Conservation (phyloP, 192 early-diverging fungal genomes). For the Coemansia sp. region DNA sequence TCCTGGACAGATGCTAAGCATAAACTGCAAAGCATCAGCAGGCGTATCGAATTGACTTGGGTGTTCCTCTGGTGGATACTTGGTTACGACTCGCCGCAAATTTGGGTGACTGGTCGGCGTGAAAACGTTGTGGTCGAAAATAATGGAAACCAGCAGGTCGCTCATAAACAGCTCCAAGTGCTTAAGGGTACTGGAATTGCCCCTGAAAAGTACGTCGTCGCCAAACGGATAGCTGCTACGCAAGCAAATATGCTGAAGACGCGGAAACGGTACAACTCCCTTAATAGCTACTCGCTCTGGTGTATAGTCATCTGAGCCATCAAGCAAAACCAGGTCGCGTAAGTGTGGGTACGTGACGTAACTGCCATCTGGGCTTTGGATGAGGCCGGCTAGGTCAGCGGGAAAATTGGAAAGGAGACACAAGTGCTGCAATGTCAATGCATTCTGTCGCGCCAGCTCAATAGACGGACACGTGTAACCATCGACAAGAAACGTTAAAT, state of each 20-base stretch:
- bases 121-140: background rate
- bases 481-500: background rate
- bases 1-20: background rate
- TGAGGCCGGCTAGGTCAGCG: background rate
- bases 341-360: background rate
- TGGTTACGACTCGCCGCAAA: background rate
- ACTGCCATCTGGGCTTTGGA: slow-evolving; percentile 1
- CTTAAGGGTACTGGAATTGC: background rate
- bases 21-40: background rate
- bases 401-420: no score
- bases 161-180: background rate
- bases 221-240: slow-evolving; percentile 4
- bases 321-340: background rate
- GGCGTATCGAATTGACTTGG: background rate
- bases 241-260: background rate
- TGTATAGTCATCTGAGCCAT: background rate
- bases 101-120: background rate
- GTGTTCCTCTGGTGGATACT: background rate
- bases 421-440: background rate
- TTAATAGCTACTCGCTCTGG: background rate
- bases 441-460: background rate
- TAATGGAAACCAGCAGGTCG: background rate
- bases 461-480: background rate
- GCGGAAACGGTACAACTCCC: background rate
- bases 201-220: slow-evolving; percentile 11